Evolutionary conservation across 2,329 filamentous ascomycete species (phyloP).

Genomic region (Exophiala calicioides): DNA sequence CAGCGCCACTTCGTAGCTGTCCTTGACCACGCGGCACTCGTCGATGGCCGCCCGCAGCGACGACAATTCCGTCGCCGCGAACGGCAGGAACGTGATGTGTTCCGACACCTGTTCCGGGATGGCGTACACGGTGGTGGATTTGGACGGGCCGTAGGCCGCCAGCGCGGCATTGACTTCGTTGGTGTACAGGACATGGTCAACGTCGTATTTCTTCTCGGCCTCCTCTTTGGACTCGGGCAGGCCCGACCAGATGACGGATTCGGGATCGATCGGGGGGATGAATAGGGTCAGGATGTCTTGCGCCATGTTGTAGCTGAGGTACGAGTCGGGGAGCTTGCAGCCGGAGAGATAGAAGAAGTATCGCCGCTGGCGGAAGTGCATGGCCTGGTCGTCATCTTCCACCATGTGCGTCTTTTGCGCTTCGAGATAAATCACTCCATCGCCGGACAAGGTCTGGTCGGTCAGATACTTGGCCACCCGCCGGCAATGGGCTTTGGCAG

Average conservation of each 20-base stretch:
- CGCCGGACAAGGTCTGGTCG: slow-evolving; percentile 61
- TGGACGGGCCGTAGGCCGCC: slow-evolving; percentile 47
- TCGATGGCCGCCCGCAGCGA: slow-evolving; percentile 73
- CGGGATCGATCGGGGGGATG: slow-evolving; percentile 84
- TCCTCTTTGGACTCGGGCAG: slow-evolving; percentile 76
- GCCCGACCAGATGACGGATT: slow-evolving; percentile 90
- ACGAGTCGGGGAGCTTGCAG: slow-evolving; percentile 76
- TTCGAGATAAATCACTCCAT: slow-evolving; percentile 84
- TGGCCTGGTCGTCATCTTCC: slow-evolving; percentile 84
- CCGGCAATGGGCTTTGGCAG: slow-evolving; percentile 82
- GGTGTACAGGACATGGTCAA: slow-evolving; percentile 74
- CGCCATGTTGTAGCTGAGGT: slow-evolving; percentile 76
- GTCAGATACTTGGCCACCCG: slow-evolving; percentile 79
- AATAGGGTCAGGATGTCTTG: slow-evolving; percentile 77
- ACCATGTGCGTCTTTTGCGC: slow-evolving; percentile 76
- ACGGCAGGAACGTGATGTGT: slow-evolving; percentile 69
- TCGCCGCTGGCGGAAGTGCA: slow-evolving; percentile 83
- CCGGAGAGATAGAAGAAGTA: slow-evolving; percentile 96
- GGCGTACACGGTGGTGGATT: slow-evolving; percentile 64
- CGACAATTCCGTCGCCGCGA: slow-evolving; percentile 63
- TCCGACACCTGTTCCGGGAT: slow-evolving; percentile 78
- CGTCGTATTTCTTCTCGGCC: slow-evolving; percentile 74
- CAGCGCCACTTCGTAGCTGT: slow-evolving; percentile 78
- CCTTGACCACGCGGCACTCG: slow-evolving; percentile 77
- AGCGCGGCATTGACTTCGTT: slow-evolving; percentile 76